Percentiles rank a stretch among this genome's conserved stretches.
Evolutionary conservation across 768 basidiomycete genomes (phyloP).

Genomic region (Glaciozyma martinii): DNA sequence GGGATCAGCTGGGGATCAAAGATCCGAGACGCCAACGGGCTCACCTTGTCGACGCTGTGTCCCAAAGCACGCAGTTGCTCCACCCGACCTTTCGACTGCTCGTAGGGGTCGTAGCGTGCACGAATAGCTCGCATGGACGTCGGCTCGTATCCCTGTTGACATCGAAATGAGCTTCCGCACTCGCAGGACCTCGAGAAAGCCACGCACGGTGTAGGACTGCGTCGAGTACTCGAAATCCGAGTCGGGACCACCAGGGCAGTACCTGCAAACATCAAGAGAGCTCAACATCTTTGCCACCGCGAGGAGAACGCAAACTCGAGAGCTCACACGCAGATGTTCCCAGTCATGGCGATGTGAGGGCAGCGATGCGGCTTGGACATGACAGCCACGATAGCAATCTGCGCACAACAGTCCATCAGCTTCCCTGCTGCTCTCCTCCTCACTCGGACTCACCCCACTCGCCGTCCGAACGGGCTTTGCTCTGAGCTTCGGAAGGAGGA

Average conservation of each 20-base stretch:
- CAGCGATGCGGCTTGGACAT: constrained; percentile 99
- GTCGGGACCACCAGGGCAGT: constrained; percentile 97
- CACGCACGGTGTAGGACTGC: constrained; percentile 49
- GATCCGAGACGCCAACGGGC: constrained; percentile 6
- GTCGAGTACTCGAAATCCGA: constrained; percentile 99
- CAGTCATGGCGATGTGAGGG: constrained; percentile 99
- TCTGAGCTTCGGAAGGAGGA: constrained; percentile 74
- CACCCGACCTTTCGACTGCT: constrained; percentile 87
- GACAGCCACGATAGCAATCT: constrained; percentile 99
- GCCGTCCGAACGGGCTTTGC: constrained; percentile 94
- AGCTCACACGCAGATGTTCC: constrained; percentile 92
- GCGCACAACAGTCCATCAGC: neutral
- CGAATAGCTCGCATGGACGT: constrained; percentile 99
- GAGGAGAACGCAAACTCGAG: neutral
- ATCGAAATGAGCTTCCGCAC: neutral
- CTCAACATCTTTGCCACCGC: too few species aligned
- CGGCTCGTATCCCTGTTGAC: constrained; percentile 74
- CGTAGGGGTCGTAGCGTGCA: constrained; percentile 92
- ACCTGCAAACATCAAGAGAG: constrained; percentile 45
- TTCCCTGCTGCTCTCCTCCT: neutral
- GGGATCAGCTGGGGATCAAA: neutral
- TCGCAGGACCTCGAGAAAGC: neutral
- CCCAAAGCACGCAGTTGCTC: constrained; percentile 94
- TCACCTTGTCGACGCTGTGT: constrained; percentile 91
- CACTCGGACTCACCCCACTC: constrained; percentile 61